Base-by-base conservation (phyloP, 2,329 filamentous ascomycete genomes). In the Ascosphaera acerosa region DNA sequence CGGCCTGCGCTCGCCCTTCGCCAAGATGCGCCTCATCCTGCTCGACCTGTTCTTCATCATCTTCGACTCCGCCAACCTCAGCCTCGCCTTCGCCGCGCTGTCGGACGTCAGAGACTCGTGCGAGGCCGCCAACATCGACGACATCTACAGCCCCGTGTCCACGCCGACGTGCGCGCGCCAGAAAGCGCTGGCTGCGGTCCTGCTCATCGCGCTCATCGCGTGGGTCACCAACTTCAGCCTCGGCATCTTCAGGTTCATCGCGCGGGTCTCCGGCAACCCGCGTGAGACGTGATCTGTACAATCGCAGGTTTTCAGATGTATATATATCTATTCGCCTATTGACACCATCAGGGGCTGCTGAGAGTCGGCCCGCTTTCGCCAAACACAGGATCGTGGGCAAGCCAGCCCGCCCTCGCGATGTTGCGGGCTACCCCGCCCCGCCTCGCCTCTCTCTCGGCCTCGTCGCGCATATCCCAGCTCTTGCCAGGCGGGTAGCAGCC, bases 21-120 rank as follows among this genome's bases (percentile, higher is more conserved):
- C 78, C 30, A 97, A 97, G 50, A 76, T 90, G 39, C 70, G 76
- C 10, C 66, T 97, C 31, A 76, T 94, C 36, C 67, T 97, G 33
- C 65, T 91, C 34, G 87, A 97, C 52, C 62, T 97, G 3, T 72
- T 92, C 44, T 97, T 97, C 49, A 91, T 97, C 44, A 82, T 94
- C 26, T 91, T 97, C 56, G 84, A 91, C 50, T 81, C 82, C 3
- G 81, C 82, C 32, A 94, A 91, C 53, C 65, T 90, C 16, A 76
- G 78, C 25, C 58, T 97, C 38, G 82, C 84, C 2, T 91, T 92
- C 48, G 76, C 78, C 46, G 75, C 78, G 6, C 57, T 92, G 33
- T 72, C 61, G 4, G 65, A 73, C 41, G 55, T 61, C 18, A 58
- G 60, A 25, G 71, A 69, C 47, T 54, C 57, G 20, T 78, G 48